Base-by-base conservation (phyloP, 176 grass and related monocot genomes). In the Oryza punctata region DNA sequence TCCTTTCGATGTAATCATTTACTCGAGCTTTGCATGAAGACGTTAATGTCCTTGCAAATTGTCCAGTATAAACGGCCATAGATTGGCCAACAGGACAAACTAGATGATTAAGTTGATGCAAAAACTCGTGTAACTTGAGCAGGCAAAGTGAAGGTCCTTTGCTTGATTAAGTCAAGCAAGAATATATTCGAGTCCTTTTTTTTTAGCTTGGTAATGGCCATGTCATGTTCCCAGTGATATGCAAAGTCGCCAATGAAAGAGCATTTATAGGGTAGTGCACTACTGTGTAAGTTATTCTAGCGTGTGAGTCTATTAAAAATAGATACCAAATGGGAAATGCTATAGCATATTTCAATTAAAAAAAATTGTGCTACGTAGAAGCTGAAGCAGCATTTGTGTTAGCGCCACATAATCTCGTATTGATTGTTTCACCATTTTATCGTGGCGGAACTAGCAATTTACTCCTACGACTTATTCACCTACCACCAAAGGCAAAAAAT, bases 141-240 rank as follows among this genome's bases (percentile, higher is more conserved):
- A 26, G 19, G 13, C 75, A 29, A 71, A 72, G 27, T 12, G 3
- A 32, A 37, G 83, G 9, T 10, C 52, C 30, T 26, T 72, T 8
- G 43, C 49, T 60, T 16, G 67, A 27, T 13, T 25, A 60, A 67
- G 73, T 60, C 12, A 7, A 0, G 9, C 3, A 2, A 18, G 8
- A 69, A 78, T 65, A 25, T 47, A 63, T 70, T 69, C 65, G 2
- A 5, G n/a, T 77, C 73, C n/a, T 54, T 65, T 71, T 82, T 49
- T 41, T 57, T 71, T 40, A 43, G 63, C 28, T 45, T 65, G 24
- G 16, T 26, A 45, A 65, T 12, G 37, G 65, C 12, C 27, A 83
- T 78, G 74, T 9, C 57, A 84, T 69, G 80, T 35, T 21, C 63
- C 69, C 44, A 46, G 7, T 57, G 19, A 61, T 73, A 61, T 68